These are phyloP conservation scores for Nitzschia palea DNA, from an alignment of 108 stramenopile species.

Conservation along the genomic window DNA sequence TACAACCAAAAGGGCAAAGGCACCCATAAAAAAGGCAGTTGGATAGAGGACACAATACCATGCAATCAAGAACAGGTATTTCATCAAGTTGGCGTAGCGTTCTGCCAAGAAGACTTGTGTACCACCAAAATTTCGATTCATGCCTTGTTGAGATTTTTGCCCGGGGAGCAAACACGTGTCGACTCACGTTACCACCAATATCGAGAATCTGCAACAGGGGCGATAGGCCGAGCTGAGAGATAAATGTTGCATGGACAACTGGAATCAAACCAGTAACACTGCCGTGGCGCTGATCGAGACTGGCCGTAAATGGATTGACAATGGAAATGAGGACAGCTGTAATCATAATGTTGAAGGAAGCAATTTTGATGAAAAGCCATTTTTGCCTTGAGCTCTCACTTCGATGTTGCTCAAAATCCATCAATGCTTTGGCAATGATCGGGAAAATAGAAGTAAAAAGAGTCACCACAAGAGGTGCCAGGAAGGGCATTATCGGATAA, in stretches of 20 bases:
- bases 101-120: conserved; percentile 62
- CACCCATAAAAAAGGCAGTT: conserved; percentile 65
- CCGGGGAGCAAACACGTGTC: conserved; percentile 76
- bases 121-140: conserved; percentile 80
- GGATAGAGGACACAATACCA: conserved; percentile 85
- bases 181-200: conserved; percentile 12
- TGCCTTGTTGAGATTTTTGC: conserved; percentile 77
- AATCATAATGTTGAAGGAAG: conserved; percentile 79
- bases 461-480: conserved; percentile 8
- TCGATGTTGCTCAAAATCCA: background rate
- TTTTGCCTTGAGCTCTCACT: conserved; percentile 1
- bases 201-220: background rate
- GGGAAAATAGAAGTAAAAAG: conserved; percentile 24
- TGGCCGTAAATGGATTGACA: background rate
- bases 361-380: conserved; percentile 26
- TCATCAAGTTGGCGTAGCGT: conserved; percentile 66
- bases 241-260: background rate
- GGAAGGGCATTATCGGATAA: background rate
- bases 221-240: background rate
- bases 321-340: conserved; percentile 46
- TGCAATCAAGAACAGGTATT: conserved; percentile 73
- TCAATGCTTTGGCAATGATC: conserved; percentile 19
- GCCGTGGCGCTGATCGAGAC: background rate
- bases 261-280: background rate
- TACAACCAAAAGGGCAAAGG: conserved; percentile 61